Conservation (phyloP, 2,329 filamentous ascomycete genomes). For the Fusarium subtropicale region DNA sequence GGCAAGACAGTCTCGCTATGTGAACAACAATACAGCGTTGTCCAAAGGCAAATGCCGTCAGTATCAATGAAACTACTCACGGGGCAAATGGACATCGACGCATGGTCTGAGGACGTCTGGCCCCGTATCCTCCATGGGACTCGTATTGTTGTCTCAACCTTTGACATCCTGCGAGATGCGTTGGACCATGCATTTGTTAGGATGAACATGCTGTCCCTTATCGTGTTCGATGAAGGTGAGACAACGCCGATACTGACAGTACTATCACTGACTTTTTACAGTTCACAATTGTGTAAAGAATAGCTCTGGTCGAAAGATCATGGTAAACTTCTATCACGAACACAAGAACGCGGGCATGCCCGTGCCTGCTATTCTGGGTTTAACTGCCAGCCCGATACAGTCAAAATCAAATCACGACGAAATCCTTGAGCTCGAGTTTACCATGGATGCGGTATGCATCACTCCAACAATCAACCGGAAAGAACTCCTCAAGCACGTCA, state of each 20-base stretch:
- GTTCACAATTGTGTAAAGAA: slow-evolving; percentile 79
- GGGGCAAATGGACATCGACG: slow-evolving; percentile 75
- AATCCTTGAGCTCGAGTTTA: slow-evolving; percentile 73
- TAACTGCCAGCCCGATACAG: slow-evolving; percentile 80
- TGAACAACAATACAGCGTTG: slow-evolving; percentile 71
- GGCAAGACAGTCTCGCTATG: slow-evolving; percentile 76
- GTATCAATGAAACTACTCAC: slow-evolving; percentile 72
- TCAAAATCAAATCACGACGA: slow-evolving; percentile 49
- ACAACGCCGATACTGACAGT: background rate
- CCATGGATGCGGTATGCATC: slow-evolving; percentile 75
- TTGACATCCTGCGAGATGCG: slow-evolving; percentile 79
- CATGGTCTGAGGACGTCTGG: slow-evolving; percentile 79
- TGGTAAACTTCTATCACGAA: slow-evolving; percentile 76
- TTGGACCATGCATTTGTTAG: slow-evolving; percentile 78
- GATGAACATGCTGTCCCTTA: slow-evolving; percentile 71
- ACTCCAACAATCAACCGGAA: slow-evolving; percentile 76
- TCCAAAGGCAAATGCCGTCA: slow-evolving; percentile 69
- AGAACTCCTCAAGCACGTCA: slow-evolving; percentile 75
- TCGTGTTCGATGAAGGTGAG: slow-evolving; percentile 87
- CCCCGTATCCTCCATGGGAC: slow-evolving; percentile 71
- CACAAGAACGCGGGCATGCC: slow-evolving; percentile 52
- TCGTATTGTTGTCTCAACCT: slow-evolving; percentile 81
- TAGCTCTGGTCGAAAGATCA: slow-evolving; percentile 75
- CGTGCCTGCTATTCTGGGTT: slow-evolving; percentile 77
- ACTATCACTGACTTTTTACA: slow-evolving; percentile 49